phyloP scores from a whole-genome alignment of 2,329 filamentous ascomycete species.

The Aspergillus sp. region DNA sequence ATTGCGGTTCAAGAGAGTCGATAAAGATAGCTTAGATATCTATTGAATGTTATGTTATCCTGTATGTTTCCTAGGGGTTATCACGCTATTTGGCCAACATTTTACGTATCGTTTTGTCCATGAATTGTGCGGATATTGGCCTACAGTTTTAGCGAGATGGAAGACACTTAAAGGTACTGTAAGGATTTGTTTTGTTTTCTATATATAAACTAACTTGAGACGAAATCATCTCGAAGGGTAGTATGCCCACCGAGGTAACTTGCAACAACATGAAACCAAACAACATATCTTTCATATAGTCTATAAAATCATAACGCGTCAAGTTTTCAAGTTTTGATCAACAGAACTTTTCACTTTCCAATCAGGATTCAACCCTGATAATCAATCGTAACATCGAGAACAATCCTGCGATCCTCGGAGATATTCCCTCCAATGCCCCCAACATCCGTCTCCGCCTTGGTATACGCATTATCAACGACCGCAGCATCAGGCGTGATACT shows the following conservation, averaged over 20 bases:
- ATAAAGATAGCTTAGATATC: not conserved
- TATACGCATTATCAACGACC: slow-evolving; percentile 40
- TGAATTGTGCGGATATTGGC: too few relatives aligned
- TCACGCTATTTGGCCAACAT: too few relatives aligned
- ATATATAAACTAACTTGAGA: too few relatives aligned
- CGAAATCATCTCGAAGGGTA: too few relatives aligned
- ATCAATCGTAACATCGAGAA: slow-evolving; percentile 34
- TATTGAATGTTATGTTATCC: too few relatives aligned
- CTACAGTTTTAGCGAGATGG: too few relatives aligned
- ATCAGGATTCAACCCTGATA: slow-evolving; percentile 30
- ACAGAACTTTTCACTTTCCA: not conserved
- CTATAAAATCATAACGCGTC: not conserved
- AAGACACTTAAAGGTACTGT: too few relatives aligned
- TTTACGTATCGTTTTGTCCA: too few relatives aligned
- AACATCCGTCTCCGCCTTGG: slow-evolving; percentile 27
- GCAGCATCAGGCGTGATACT: slow-evolving; percentile 31
- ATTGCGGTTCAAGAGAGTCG: not conserved
- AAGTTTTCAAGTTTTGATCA: not conserved
- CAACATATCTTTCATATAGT: not conserved
- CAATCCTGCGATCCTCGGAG: slow-evolving; percentile 27
- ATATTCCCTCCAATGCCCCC: slow-evolving; percentile 44
- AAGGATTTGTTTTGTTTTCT: too few relatives aligned
- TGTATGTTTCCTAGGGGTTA: too few relatives aligned
- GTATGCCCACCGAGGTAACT: not conserved
- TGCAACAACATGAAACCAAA: not conserved